A percentile compares a stretch with the other conserved stretches of the same genome.
Evolutionary conservation across 106 monocot species (phyloP).

Genomic region (Posidonia australis): DNA sequence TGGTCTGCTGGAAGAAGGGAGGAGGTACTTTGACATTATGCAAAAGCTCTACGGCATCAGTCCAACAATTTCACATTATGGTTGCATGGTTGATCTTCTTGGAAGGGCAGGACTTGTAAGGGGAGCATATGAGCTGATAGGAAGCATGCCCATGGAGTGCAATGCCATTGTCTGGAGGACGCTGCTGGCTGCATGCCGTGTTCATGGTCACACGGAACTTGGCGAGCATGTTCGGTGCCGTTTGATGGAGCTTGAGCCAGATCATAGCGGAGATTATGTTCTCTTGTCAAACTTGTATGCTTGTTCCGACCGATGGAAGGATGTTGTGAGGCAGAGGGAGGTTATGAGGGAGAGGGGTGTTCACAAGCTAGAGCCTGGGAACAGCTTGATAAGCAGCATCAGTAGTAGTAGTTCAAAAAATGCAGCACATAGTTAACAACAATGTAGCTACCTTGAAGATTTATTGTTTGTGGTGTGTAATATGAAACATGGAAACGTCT

Average conservation of each 20-base stretch:
- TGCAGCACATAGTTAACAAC: background rate
- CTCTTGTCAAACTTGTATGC: conserved; percentile 44
- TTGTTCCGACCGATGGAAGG: conserved; percentile 24
- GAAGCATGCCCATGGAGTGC: conserved; percentile 34
- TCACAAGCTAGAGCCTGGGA: conserved; percentile 12
- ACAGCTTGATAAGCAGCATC: conserved; percentile 1
- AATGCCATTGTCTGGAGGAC: conserved; percentile 59
- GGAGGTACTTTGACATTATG: conserved; percentile 28
- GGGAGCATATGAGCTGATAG: conserved; percentile 41
- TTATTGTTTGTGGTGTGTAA: background rate
- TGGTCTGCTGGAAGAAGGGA: conserved; percentile 43
- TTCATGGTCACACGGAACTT: conserved; percentile 32
- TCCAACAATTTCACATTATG: conserved; percentile 38
- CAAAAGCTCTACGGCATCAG: conserved; percentile 20
- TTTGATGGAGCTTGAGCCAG: conserved; percentile 33
- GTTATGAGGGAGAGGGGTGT: conserved; percentile 32
- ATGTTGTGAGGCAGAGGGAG: conserved; percentile 29
- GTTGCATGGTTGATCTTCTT: conserved; percentile 56
- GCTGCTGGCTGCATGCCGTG: conserved; percentile 43
- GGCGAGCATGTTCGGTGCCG: conserved; percentile 28
- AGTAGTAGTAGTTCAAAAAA: background rate
- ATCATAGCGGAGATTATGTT: conserved; percentile 52
- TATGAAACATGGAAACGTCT: background rate
- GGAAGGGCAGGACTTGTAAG: conserved; percentile 36
- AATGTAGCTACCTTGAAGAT: background rate